Percentiles rank a stretch among this genome's conserved stretches.
Conservation (phyloP, 306 rosid species). For the Quercus bicolor region DNA sequence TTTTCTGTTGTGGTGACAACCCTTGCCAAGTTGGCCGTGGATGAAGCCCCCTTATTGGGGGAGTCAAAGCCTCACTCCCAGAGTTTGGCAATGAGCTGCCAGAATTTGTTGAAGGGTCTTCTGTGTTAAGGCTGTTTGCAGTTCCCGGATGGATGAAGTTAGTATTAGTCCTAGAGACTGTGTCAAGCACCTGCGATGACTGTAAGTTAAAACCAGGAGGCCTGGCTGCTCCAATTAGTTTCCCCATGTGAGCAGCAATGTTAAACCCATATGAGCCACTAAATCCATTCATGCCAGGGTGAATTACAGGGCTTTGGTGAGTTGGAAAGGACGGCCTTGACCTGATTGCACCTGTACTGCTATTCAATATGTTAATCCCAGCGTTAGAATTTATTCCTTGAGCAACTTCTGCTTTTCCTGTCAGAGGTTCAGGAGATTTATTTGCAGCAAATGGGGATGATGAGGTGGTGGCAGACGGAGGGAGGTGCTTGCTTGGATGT, state of each 20-base stretch:
- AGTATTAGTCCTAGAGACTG: conserved; percentile 31
- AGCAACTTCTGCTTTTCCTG: conserved; percentile 25
- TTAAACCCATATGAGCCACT: conserved; percentile 35
- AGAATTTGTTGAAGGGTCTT: conserved; percentile 28
- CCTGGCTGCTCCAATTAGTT: conserved; percentile 28
- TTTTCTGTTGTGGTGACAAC: conserved; percentile 21
- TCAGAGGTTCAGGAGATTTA: conserved; percentile 26
- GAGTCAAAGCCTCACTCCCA: conserved; percentile 21
- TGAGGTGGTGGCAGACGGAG: conserved; percentile 27
- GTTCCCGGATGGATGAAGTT: conserved; percentile 26
- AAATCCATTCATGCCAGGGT: conserved; percentile 44
- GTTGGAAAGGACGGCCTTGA: conserved; percentile 37
- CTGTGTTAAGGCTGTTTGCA: conserved; percentile 24
- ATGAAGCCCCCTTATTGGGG: conserved; percentile 13
- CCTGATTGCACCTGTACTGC: conserved; percentile 30
- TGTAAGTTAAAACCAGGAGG: conserved; percentile 34
- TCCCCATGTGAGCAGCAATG: conserved; percentile 41
- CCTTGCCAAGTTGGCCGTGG: conserved; percentile 34
- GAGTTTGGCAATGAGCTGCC: conserved; percentile 20
- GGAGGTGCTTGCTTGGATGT: conserved; percentile 24
- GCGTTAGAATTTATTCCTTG: conserved; percentile 33
- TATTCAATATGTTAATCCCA: conserved; percentile 26
- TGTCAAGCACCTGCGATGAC: conserved; percentile 32
- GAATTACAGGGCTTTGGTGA: conserved; percentile 21
- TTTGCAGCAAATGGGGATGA: conserved; percentile 15